Evolutionary conservation across 2,329 filamentous ascomycete species (phyloP).

Genomic region (Alternaria rosae): DNA sequence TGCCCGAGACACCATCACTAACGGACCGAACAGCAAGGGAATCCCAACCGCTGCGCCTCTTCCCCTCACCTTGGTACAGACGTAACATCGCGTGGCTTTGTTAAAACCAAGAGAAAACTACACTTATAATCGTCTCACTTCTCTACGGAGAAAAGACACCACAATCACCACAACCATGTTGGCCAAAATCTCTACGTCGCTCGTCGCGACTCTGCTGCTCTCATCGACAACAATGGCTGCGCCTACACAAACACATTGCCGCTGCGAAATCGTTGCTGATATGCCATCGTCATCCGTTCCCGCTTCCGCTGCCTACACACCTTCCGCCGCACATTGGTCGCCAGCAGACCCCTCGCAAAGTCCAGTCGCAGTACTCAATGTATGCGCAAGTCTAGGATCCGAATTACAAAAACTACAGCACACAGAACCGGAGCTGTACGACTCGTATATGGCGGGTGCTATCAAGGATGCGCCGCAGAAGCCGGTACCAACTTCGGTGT

Average conservation of each 20-base stretch:
- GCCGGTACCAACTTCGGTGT: constrained; percentile 31
- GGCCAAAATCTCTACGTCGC: constrained; percentile 17
- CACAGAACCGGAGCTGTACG: constrained; percentile 36
- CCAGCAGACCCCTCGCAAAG: constrained; percentile 26
- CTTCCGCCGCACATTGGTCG: constrained; percentile 30
- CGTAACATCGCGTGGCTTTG: not conserved
- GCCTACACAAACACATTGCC: constrained; percentile 39
- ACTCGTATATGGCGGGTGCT: constrained; percentile 25
- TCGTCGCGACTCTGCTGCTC: constrained; percentile 16
- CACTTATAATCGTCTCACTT: not conserved
- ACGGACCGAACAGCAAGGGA: not conserved
- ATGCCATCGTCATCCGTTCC: not conserved
- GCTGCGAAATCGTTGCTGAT: constrained; percentile 34
- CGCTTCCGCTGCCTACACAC: constrained; percentile 22
- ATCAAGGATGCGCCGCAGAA: constrained; percentile 11
- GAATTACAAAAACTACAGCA: constrained; percentile 37
- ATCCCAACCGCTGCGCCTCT: not conserved
- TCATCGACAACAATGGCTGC: constrained; percentile 20
- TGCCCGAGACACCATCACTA: constrained; percentile 1
- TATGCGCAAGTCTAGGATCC: constrained; percentile 34
- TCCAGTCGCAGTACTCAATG: constrained; percentile 15
- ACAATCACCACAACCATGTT: constrained; percentile 18
- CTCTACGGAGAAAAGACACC: not conserved
- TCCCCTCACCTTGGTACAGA: not conserved
- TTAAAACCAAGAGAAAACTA: not conserved